Percentiles rank a stretch among this genome's conserved stretches.
Conservation (phyloP, 2,329 filamentous ascomycete species). For the Parascedosporium putredinis region DNA sequence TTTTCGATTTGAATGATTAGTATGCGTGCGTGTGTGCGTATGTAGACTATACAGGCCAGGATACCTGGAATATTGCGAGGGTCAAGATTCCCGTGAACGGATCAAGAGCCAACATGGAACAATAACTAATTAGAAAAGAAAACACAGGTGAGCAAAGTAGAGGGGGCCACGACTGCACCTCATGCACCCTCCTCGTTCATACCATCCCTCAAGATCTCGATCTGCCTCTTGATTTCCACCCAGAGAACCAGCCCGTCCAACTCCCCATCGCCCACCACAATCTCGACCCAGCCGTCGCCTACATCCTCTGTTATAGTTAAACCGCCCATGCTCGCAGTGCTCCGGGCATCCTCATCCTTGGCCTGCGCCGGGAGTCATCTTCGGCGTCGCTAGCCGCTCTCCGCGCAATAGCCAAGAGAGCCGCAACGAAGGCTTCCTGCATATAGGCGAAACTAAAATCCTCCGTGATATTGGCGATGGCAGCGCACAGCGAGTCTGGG, state of each 20-base stretch:
- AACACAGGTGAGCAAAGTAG: too few relatives aligned
- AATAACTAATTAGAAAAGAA: too few relatives aligned
- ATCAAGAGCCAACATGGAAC: too few relatives aligned
- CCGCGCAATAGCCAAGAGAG: constrained; percentile 47
- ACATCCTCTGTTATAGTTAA: constrained; percentile 9
- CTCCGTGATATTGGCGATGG: constrained; percentile 52
- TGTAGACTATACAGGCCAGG: too few relatives aligned
- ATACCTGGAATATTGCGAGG: too few relatives aligned
- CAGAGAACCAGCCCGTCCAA: constrained; percentile 44
- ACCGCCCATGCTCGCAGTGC: not conserved
- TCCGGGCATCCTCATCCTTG: constrained; percentile 15
- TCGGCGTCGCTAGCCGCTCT: constrained; percentile 12
- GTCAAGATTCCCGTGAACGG: too few relatives aligned
- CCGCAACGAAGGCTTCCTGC: constrained; percentile 58
- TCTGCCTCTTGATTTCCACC: constrained; percentile 53
- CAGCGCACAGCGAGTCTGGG: constrained; percentile 43
- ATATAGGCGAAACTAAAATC: constrained; percentile 62
- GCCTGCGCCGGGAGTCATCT: not conserved
- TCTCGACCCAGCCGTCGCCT: constrained; percentile 28
- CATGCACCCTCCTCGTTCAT: constrained; percentile 32
- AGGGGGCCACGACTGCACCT: not conserved
- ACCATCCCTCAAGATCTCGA: constrained; percentile 49
- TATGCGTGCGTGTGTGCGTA: too few relatives aligned
- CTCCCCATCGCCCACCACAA: constrained; percentile 24
- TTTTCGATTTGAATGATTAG: too few relatives aligned